Evolutionary conservation across 2,329 filamentous ascomycete genomes (phyloP).

Genomic region (Xylaria sp.): DNA sequence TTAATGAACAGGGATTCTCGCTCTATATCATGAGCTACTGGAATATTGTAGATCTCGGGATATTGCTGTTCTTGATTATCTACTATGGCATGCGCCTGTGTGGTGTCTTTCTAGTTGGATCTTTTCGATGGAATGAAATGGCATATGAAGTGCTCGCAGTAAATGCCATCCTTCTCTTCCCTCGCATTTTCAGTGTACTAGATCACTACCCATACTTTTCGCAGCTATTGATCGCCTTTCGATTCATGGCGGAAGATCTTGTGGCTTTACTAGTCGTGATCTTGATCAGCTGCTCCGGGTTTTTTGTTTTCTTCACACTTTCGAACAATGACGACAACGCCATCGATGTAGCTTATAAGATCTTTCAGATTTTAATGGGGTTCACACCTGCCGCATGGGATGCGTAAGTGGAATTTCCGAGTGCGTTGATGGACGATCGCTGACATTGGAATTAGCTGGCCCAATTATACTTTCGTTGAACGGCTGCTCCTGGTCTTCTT

Average conservation of each 20-base stretch:
- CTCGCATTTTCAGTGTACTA: constrained; percentile 89
- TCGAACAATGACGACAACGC: constrained; percentile 78
- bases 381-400: constrained; percentile 97
- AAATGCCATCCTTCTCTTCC: constrained; percentile 88
- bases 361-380: constrained; percentile 95
- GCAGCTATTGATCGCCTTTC: constrained; percentile 91
- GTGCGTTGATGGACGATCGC: constrained; percentile 14
- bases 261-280: constrained; percentile 87
- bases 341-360: constrained; percentile 82
- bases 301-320: constrained; percentile 93
- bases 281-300: constrained; percentile 89
- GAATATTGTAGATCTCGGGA: constrained; percentile 95
- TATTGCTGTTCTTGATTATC: constrained; percentile 83
- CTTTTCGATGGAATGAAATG: constrained; percentile 79
- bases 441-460: constrained; percentile 62
- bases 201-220: constrained; percentile 98
- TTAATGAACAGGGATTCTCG: constrained; percentile 96
- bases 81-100: constrained; percentile 93
- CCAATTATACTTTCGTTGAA: constrained; percentile 80
- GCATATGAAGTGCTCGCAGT: constrained; percentile 95
- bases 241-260: constrained; percentile 91
- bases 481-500: constrained; percentile 82
- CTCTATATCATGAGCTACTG: constrained; percentile 98
- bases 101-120: constrained; percentile 83
- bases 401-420: constrained; percentile 62